Evolutionary conservation across 2,329 filamentous ascomycete genomes (phyloP), one percentile per base, ranked within the genome.

Genomic region (Herpotrichia juniperi): DNA sequence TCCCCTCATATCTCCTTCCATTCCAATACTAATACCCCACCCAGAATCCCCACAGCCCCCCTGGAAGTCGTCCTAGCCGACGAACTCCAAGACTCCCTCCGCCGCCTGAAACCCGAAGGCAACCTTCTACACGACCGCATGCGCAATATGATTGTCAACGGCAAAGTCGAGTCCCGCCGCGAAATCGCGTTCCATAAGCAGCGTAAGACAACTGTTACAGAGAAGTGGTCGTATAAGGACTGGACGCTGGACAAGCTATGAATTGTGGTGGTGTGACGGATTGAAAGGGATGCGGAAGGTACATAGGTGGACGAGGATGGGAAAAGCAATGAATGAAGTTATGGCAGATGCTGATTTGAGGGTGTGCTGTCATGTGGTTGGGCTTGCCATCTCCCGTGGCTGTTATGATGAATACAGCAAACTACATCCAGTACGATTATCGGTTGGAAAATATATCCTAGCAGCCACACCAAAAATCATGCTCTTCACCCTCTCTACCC

Each of bases 151-250:
- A 79, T 97, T 57, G 83, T 97, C 28, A 86, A 92, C 57, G 94
- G 94, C 53, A 96, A 94, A 77, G 77, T 99, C 55, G 94, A 99
- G 80, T 84, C 85, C 44, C 83, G 94, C 63, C 88, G 88, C 71
- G 87, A 87, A 46, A 84, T 93, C 51, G 84, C 87, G 6, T 93
- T 94, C 77, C 83, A 83, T 66, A 96, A 90, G 82, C 90, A 94
- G 80, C 84, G 85, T 58, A 93, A 87, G 81, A 87, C 80, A 62
- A 91, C 90, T 74, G 76, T 87, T 46, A 96, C 91, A 6, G 94
- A 97, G 83, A 99, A 97, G 78, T 99, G 94, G 94, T 86, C 88
- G 39, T 90, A 96, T 80, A 99, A 99, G 82, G 94, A 99, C 73
- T 99, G 96, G 76, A 82, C 80, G 63, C 75, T 90, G n/a, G 22